These are phyloP conservation scores for Malus hybrid DNA, from an alignment of 331 rosid species.

Conservation along the genomic window DNA sequence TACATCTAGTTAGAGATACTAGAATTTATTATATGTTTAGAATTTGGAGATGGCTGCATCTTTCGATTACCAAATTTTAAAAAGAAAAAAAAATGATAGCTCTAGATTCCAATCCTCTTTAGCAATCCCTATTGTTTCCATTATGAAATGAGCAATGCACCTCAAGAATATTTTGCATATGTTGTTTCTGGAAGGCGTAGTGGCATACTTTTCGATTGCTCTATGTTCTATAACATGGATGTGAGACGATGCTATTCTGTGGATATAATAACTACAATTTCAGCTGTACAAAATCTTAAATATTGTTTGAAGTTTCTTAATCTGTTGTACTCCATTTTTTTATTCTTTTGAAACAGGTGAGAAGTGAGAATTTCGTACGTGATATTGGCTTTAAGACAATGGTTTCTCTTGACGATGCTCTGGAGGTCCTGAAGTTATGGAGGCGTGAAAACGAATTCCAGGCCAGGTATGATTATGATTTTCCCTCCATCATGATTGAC, in stretches of 20 bases:
- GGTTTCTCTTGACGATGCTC: conserved; percentile 59
- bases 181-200: not conserved
- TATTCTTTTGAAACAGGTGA: conserved; percentile 45
- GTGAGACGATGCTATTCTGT: not conserved
- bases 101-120: not conserved
- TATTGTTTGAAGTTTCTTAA: not conserved
- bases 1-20: no score
- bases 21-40: no score
- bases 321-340: not conserved
- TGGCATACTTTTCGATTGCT: not conserved
- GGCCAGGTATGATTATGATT: conserved; percentile 54
- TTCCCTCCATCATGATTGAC: not conserved
- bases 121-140: not conserved
- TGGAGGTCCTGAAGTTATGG: conserved; percentile 57
- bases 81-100: not conserved
- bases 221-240: not conserved
- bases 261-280: not conserved
- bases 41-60: not conserved
- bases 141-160: not conserved
- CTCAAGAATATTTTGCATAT: not conserved
- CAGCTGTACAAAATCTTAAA: not conserved
- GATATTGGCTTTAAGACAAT: conserved; percentile 76
- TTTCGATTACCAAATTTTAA: not conserved
- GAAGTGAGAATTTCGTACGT: conserved; percentile 45
- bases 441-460: conserved; percentile 40